These are phyloP conservation scores for Agrocybe praecox DNA, from an alignment of 768 basidiomycete species.

Conservation along the genomic window DNA sequence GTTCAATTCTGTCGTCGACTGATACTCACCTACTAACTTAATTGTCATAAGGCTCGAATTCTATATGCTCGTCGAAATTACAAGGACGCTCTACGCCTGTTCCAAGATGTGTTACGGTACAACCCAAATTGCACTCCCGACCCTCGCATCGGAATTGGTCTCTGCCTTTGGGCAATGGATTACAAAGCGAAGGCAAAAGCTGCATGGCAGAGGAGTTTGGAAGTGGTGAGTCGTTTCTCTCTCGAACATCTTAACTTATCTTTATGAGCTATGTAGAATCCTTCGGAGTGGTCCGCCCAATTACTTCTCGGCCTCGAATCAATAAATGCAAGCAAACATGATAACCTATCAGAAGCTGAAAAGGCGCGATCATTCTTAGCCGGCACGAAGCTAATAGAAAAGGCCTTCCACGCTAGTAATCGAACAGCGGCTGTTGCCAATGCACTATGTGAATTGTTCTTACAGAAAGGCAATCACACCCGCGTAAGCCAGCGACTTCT, in stretches of 20 bases:
- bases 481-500: constrained; percentile 41
- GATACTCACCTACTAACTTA: background rate
- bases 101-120: constrained; percentile 81
- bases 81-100: constrained; percentile 78
- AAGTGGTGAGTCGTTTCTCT: constrained; percentile 61
- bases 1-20: background rate
- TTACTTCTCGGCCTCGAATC: constrained; percentile 85
- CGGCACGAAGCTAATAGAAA: constrained; percentile 74
- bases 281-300: constrained; percentile 75
- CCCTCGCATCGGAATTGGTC: constrained; percentile 92
- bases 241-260: background rate
- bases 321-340: constrained; percentile 83
- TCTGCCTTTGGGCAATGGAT: constrained; percentile 91
- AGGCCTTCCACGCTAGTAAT: constrained; percentile 80
- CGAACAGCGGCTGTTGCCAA: constrained; percentile 82
- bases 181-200: constrained; percentile 79
- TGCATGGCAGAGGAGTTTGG: constrained; percentile 90
- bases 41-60: constrained; percentile 67
- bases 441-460: constrained; percentile 77
- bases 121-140: constrained; percentile 85
- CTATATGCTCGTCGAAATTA: constrained; percentile 79
- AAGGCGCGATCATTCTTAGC: constrained; percentile 58
- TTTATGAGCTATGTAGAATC: constrained; percentile 52
- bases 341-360: constrained; percentile 62
- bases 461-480: constrained; percentile 67